Evolutionary conservation across 1,284 basidiomycete genomes (phyloP).

Genomic region (Kwoniella shivajii): DNA sequence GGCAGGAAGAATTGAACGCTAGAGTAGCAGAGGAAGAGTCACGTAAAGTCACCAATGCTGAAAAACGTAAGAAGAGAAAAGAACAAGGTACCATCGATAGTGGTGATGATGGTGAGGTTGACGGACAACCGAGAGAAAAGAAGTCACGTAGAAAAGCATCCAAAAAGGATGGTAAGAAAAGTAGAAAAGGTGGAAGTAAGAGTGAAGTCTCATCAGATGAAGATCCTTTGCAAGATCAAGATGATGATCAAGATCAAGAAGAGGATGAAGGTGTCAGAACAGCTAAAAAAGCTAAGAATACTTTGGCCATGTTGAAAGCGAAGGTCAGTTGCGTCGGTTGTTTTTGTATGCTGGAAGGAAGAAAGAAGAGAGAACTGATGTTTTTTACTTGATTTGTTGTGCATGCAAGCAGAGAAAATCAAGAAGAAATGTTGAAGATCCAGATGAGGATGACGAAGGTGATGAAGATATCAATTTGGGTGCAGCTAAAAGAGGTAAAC

Average conservation of each 20-base stretch:
- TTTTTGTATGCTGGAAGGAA: background rate
- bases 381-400: too few relatives aligned
- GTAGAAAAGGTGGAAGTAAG: constrained; percentile 34
- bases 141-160: constrained; percentile 29
- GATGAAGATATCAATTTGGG: constrained; percentile 20
- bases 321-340: constrained; percentile 21
- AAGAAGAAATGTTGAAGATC: constrained; percentile 34
- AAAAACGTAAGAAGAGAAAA: constrained; percentile 47
- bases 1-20: constrained; percentile 53
- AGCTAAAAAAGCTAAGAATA: constrained; percentile 24
- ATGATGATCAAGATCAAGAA: constrained; percentile 25
- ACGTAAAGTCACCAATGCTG: constrained; percentile 40
- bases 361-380: background rate
- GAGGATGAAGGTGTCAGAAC: constrained; percentile 25
- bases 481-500: constrained; percentile 39
- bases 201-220: constrained; percentile 32
- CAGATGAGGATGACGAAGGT: constrained; percentile 40
- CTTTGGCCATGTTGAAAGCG: constrained; percentile 35
- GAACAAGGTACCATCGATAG: constrained; percentile 42
- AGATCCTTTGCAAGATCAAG: constrained; percentile 30
- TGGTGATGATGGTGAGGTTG: constrained; percentile 31
- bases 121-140: constrained; percentile 33
- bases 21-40: constrained; percentile 53
- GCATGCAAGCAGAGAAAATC: constrained; percentile 24
- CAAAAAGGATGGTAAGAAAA: constrained; percentile 32